Evolutionary conservation across 345 rosid species (phyloP), one percentile per base, ranked within the genome.

Genomic region (Gossypioides kirkii): DNA sequence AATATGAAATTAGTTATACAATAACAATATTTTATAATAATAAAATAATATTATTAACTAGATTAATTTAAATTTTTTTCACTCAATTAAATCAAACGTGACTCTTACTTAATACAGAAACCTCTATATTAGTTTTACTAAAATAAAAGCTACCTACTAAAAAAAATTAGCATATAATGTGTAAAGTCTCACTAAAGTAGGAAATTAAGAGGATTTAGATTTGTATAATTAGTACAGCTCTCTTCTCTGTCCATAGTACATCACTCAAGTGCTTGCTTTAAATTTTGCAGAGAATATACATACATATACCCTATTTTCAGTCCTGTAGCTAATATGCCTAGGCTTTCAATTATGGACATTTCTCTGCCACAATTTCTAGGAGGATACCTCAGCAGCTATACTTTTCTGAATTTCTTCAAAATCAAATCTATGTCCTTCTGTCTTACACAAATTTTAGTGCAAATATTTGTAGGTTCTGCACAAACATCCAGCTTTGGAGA

Each of bases 131-230:
- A n/a, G n/a, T n/a, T n/a, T n/a, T n/a, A 32, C 38, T 0, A 1
- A 32, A 50, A 13, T 73, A 66, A 83, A 76, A 84, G 79, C 77
- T 73, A 80, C 79, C 70, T 59, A 54, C 52, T 32, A 32, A 38
- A 18, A 16, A 66, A 50, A 69, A 69, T 62, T 74, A 74, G 77
- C 64, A 18, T 53, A 53, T n/a, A 2, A n/a, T 54, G 11, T 60
- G 25, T 18, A 8, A 53, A 53, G 20, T 18, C 58, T 53, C 22
- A 53, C 2, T 17, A 18, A 53, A n/a, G 11, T 50, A 50, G 20
- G 18, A 50, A 18, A 50, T 50, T 53, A 6, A 53, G 25, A 22
- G 2, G 14, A 20, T 20, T 55, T 55, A 3, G 1, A 6, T 10
- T 10, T 32, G 38, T 56, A 56, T 56, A 56, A 23, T 23, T 23